Evolutionary conservation across 169 alveolate species (phyloP).

Genomic region (Plasmodium inui): DNA sequence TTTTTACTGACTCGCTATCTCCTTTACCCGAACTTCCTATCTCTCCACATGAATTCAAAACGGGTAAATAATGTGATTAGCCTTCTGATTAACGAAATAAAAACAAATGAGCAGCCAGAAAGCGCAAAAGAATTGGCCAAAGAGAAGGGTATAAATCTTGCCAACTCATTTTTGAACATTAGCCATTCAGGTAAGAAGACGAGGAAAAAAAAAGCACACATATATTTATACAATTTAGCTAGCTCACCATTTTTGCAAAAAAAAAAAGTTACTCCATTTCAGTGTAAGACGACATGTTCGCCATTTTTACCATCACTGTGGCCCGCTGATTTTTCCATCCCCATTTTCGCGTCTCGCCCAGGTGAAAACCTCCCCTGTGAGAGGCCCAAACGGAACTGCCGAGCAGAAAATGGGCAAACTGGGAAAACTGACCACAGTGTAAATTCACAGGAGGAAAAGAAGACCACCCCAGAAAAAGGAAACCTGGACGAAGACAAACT

Average conservation of each 20-base stretch:
- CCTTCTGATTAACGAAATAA: slow-evolving; percentile 71
- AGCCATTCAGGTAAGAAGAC: slow-evolving; percentile 51
- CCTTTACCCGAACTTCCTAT: background rate
- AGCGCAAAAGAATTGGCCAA: slow-evolving; percentile 25
- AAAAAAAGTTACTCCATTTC: background rate
- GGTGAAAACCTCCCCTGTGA: background rate
- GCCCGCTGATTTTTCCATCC: background rate
- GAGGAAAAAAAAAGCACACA: slow-evolving; percentile 2
- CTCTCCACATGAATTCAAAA: slow-evolving; percentile 44
- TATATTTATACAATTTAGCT: background rate
- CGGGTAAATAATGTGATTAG: slow-evolving; percentile 57
- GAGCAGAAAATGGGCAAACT: background rate
- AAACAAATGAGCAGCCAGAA: slow-evolving; percentile 47
- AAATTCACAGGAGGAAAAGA: slow-evolving; percentile 1
- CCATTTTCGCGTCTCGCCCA: background rate
- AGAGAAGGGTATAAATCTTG: slow-evolving; percentile 61
- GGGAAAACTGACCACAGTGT: background rate
- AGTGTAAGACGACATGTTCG: background rate
- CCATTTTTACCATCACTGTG: background rate
- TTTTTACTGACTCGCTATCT: background rate
- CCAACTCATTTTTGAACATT: slow-evolving; percentile 69
- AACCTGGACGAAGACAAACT: background rate
- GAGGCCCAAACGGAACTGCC: background rate
- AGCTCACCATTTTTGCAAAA: background rate
- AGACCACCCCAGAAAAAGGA: slow-evolving; percentile 14